Evolutionary conservation across 1,139 yeast genomes (phyloP).

Genomic region (Candida sp.): DNA sequence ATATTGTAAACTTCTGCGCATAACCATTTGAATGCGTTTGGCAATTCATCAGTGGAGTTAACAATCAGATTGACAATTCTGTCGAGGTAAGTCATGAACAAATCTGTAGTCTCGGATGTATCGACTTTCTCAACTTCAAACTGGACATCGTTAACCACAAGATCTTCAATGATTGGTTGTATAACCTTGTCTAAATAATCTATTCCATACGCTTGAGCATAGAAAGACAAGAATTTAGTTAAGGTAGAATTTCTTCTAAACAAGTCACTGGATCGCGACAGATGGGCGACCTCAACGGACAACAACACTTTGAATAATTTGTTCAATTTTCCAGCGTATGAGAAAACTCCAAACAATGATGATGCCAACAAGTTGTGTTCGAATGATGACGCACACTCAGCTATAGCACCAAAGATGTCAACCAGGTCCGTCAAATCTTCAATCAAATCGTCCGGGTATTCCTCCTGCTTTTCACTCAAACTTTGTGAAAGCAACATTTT

Average conservation of each 20-base stretch:
- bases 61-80: constrained; percentile 67
- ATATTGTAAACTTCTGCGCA: constrained; percentile 73
- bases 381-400: constrained; percentile 65
- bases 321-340: constrained; percentile 57
- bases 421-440: constrained; percentile 25
- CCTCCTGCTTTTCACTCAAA: constrained; percentile 22
- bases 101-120: constrained; percentile 35
- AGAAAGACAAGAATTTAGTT: constrained; percentile 74
- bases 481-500: constrained; percentile 57
- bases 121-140: constrained; percentile 72
- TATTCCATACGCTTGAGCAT: constrained; percentile 69
- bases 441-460: constrained; percentile 29
- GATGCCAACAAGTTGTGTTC: constrained; percentile 61
- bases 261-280: constrained; percentile 70
- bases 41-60: constrained; percentile 59
- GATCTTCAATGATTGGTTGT: constrained; percentile 57
- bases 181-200: constrained; percentile 59
- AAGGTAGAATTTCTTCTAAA: constrained; percentile 84
- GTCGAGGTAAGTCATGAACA: constrained; percentile 62
- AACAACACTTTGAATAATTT: constrained; percentile 60
- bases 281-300: constrained; percentile 62
- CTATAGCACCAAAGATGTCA: constrained; percentile 54
- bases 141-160: constrained; percentile 52
- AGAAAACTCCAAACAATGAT: constrained; percentile 66
- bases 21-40: constrained; percentile 74